Percentiles rank a stretch among this genome's conserved stretches.
Evolutionary conservation across 805 yeast species (phyloP).

Genomic region (Spathaspora passalidarum): DNA sequence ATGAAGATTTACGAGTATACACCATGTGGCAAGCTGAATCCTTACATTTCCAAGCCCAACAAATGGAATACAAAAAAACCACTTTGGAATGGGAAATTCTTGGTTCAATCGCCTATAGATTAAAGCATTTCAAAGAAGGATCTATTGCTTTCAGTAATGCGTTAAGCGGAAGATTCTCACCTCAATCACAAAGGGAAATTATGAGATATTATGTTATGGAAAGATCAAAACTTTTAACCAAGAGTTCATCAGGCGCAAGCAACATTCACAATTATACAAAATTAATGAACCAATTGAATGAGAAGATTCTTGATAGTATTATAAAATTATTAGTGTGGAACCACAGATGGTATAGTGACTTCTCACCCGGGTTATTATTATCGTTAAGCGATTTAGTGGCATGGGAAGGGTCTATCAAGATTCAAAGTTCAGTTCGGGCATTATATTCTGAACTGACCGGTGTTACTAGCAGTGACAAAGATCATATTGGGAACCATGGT

Average conservation of each 20-base stretch:
- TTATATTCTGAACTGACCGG: constrained; percentile 43
- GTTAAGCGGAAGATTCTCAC: constrained; percentile 71
- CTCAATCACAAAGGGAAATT: constrained; percentile 72
- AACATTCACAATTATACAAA: constrained; percentile 33
- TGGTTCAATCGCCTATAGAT: constrained; percentile 80
- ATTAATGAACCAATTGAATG: constrained; percentile 44
- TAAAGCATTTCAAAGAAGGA: constrained; percentile 86
- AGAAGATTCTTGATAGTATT: constrained; percentile 60
- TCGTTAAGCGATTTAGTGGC: constrained; percentile 59
- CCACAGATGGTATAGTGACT: constrained; percentile 95
- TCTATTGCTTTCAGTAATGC: constrained; percentile 78
- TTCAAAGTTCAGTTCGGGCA: constrained; percentile 68
- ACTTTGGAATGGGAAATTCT: constrained; percentile 91
- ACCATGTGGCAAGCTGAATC: constrained; percentile 93
- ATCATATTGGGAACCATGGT: constrained; percentile 44
- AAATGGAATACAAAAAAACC: constrained; percentile 70
- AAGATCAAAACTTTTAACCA: constrained; percentile 31
- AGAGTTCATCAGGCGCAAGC: constrained; percentile 17
- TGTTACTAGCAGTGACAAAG: constrained; percentile 17
- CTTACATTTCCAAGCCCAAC: constrained; percentile 85
- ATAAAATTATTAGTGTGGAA: constrained; percentile 93
- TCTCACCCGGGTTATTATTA: constrained; percentile 66
- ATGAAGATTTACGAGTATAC: constrained; percentile 74
- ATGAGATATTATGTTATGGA: constrained; percentile 62
- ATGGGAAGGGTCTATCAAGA: constrained; percentile 76